Evolutionary conservation across 177 flowering plant genomes (phyloP).

Genomic region (Telopea speciosissima): DNA sequence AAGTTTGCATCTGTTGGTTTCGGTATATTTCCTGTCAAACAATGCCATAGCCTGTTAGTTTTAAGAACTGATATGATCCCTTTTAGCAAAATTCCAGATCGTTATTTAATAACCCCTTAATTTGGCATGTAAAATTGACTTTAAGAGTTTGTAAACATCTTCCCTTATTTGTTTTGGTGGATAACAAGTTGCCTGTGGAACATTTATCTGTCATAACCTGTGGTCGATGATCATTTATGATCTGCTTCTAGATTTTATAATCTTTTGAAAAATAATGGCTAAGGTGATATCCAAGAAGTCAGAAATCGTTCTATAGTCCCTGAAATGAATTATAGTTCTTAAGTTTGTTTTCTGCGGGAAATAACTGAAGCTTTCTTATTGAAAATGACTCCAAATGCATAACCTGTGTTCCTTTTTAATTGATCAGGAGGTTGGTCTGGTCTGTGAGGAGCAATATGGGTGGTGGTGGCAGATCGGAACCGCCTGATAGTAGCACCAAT

Average conservation of each 20-base stretch:
- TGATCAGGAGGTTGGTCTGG: conserved; percentile 56
- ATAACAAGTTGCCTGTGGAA: too few species aligned
- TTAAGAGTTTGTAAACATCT: too few species aligned
- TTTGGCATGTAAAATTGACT: too few species aligned
- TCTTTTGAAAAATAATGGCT: too few species aligned
- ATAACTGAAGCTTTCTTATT: neutral
- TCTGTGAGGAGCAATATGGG: conserved; percentile 48
- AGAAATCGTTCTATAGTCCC: neutral
- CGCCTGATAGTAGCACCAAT: conserved; percentile 32
- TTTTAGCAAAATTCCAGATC: too few species aligned
- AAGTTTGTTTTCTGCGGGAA: neutral
- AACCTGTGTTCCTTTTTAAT: conserved; percentile 4
- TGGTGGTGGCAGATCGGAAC: conserved; percentile 27
- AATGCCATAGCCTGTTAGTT: neutral
- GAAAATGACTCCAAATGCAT: neutral
- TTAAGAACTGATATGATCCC: neutral
- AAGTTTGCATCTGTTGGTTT: neutral
- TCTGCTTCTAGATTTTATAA: too few species aligned
- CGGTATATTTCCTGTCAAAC: neutral
- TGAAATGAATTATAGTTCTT: neutral
- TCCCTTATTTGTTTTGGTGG: too few species aligned
- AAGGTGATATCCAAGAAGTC: too few species aligned
- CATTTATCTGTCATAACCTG: too few species aligned
- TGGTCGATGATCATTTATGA: too few species aligned
- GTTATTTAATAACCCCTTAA: too few species aligned